These are phyloP conservation scores for Spizellomyces sp. DNA, from an alignment of 192 early-diverging fungal species.

Conservation along the genomic window DNA sequence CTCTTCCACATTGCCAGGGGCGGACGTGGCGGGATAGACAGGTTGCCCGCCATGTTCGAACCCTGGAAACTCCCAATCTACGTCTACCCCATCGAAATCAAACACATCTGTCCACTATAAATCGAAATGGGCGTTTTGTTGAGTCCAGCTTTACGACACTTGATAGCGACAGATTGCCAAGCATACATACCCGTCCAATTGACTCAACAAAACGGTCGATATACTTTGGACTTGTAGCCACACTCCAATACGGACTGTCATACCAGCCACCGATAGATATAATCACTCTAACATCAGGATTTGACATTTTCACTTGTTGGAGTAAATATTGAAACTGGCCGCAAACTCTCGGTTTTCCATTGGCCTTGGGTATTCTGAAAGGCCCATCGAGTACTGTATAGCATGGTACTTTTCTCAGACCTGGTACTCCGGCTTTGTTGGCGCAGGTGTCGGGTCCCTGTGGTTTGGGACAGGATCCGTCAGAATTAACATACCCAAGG, in stretches of 20 bases:
- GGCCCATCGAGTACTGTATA: not conserved
- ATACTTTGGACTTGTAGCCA: slow-evolving; percentile 30
- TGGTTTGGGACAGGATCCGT: not conserved
- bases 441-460: not conserved
- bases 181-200: slow-evolving; percentile 18
- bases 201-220: slow-evolving; percentile 32
- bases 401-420: not conserved
- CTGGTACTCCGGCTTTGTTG: slow-evolving; percentile 1
- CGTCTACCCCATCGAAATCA: slow-evolving; percentile 42
- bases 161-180: not conserved
- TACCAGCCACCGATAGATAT: slow-evolving; percentile 45
- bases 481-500: not conserved
- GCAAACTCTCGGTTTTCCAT: not conserved
- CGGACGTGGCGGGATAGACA: slow-evolving; percentile 19
- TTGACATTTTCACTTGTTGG: slow-evolving; percentile 10
- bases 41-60: slow-evolving; percentile 40
- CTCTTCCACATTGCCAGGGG: slow-evolving; percentile 24
- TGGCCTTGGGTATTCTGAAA: not conserved
- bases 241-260: slow-evolving; percentile 32
- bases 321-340: slow-evolving; percentile 19
- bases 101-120: slow-evolving; percentile 22
- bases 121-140: not conserved
- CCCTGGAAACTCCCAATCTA: slow-evolving; percentile 47
- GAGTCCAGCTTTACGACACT: not conserved
- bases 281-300: slow-evolving; percentile 16